A percentile compares a stretch with the other conserved stretches of the same genome.
Evolutionary conservation across 2,329 filamentous ascomycete genomes (phyloP).

Genomic region (Massarina eburnea): DNA sequence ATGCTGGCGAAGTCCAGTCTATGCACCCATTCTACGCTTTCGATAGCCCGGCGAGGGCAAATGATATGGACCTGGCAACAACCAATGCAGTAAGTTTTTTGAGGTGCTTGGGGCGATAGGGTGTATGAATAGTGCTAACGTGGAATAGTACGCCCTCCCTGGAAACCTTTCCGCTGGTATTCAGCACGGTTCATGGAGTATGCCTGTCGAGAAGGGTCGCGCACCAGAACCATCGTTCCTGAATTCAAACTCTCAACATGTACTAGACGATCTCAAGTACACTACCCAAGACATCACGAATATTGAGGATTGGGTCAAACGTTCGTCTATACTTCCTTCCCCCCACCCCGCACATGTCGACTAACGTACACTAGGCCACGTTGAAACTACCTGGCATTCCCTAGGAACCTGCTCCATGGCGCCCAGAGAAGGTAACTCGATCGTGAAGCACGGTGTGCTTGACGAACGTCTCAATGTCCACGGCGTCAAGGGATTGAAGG

Average conservation of each 20-base stretch:
- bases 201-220: slow-evolving; percentile 59
- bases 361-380: not conserved
- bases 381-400: slow-evolving; percentile 72
- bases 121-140: slow-evolving; percentile 2
- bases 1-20: slow-evolving; percentile 67
- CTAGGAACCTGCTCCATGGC: slow-evolving; percentile 75
- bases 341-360: not conserved
- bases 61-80: slow-evolving; percentile 73
- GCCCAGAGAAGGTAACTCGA: slow-evolving; percentile 72
- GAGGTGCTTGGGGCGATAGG: not conserved
- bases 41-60: slow-evolving; percentile 68
- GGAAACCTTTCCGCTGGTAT: slow-evolving; percentile 72
- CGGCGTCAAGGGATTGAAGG: slow-evolving; percentile 75
- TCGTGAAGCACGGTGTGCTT: slow-evolving; percentile 77
- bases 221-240: slow-evolving; percentile 54
- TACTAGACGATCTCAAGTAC: slow-evolving; percentile 68
- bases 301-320: slow-evolving; percentile 64
- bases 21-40: slow-evolving; percentile 73
- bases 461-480: slow-evolving; percentile 78
- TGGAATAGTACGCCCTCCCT: slow-evolving; percentile 64
- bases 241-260: slow-evolving; percentile 64
- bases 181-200: slow-evolving; percentile 71
- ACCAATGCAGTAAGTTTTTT: slow-evolving; percentile 58
- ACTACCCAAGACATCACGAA: slow-evolving; percentile 62
- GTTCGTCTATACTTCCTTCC: slow-evolving; percentile 15